Conservation (phyloP, 257 asterid species). For the Solanum clarkiae region DNA sequence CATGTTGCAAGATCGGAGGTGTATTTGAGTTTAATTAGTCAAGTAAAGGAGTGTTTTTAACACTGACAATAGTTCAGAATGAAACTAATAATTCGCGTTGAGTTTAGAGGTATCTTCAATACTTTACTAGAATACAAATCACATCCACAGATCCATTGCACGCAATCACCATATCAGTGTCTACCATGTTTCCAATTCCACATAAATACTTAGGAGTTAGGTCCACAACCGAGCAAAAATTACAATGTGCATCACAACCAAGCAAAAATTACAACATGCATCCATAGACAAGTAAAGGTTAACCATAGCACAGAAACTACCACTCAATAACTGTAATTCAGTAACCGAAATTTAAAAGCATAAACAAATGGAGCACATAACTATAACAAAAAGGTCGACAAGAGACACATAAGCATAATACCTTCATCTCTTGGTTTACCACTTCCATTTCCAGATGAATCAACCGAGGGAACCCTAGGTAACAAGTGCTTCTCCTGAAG, state of each 20-base stretch:
- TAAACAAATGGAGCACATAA: background rate
- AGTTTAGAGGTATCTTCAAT: too few relatives aligned
- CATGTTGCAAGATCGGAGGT: too few relatives aligned
- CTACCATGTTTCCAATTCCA: background rate
- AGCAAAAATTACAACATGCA: background rate
- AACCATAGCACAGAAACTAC: background rate
- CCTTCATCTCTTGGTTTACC: background rate
- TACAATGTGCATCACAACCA: background rate
- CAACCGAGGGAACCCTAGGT: background rate
- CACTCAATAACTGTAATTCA: background rate
- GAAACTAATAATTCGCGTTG: too few relatives aligned
- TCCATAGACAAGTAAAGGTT: background rate
- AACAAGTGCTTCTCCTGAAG: background rate
- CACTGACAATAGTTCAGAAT: too few relatives aligned
- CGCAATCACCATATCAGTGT: background rate
- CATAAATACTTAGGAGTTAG: background rate
- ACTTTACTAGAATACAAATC: too few relatives aligned
- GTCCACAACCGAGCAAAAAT: background rate
- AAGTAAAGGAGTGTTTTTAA: too few relatives aligned
- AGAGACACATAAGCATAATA: background rate
- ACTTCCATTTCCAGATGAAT: background rate
- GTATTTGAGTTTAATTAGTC: too few relatives aligned
- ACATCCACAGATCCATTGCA: background rate
- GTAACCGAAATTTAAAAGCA: background rate
- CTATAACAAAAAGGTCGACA: background rate